Base-by-base conservation (phyloP, 2,329 filamentous ascomycete species). In the Penicillium digitatum region DNA sequence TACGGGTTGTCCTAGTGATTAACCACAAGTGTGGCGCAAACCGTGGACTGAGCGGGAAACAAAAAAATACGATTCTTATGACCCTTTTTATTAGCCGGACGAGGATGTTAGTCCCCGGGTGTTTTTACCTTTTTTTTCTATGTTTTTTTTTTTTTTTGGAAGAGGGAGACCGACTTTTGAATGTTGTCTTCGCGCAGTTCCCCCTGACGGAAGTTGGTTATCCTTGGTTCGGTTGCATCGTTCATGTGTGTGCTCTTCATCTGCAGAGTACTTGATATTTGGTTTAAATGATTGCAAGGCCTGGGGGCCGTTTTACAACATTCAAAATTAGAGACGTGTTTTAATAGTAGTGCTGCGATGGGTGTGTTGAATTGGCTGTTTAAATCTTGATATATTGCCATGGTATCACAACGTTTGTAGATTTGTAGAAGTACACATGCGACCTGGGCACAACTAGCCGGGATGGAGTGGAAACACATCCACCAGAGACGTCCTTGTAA, bases 61-160 rank as follows among this genome's bases (percentile, higher is more conserved):
- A 58, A 64, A 63, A 62, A 62, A 62, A 63, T 59, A 65, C 58
- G 62, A 65, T 61, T 65, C 24, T 59, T 51, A 63, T 62, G 62
- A 61, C 54, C 45, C 55, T 55, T 54, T 55, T 52, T 50, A 54
- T 48, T 48, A 50, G 53, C 48, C 26, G 38, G 49, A 39, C 22
- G 46, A 51, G 52, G 55, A 51, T 56, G 44, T 55, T 45, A 38
- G 18, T 59, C 40, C 47, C 40, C 43, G 57, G 56, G 40, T 43
- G 34, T 52, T 62, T 58, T 48, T 35, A 44, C 50, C 38, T 48
- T 57, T 14, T 49, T 43, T 43, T 35, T 38, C 31, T 52, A 26
- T 44, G 24, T 26, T 31, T 12, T 31, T 26, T 27, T 12, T 31
- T 26, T 27, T 24, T 6, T 38, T 32, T 37, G 12, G 20, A 22